Evolutionary conservation across 2,329 filamentous ascomycete species (phyloP), one percentile per base, ranked within the genome.

Genomic region (Penicillium glabrum): DNA sequence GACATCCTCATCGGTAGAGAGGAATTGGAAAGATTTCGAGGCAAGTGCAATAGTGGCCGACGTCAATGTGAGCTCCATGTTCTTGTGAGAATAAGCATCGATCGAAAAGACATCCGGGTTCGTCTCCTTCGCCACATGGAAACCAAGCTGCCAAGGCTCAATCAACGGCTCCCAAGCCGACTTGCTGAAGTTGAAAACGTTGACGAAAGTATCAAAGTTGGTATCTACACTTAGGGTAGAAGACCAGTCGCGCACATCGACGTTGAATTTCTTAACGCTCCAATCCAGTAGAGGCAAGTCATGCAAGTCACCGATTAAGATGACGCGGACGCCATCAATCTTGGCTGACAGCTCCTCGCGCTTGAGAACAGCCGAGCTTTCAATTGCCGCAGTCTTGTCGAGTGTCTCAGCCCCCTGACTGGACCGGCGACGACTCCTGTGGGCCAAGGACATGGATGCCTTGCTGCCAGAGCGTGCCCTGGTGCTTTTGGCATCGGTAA

Each of bases 141-240:
- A 86, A 2, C 92, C 92, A n/a, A 98, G 82, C 63, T 93, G 87
- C 95, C 95, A 99, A 8, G 96, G 96, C 72, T 99, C 95, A 26
- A 99, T 86, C 33, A 99, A 78, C 3, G 95, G 95, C 73, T 99
- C 95, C 95, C 95, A 99, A 3, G 92, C 91, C 0, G 95, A 99
- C 73, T 99, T 99, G 14, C 95, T 95, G 76, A 99, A 99, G 75
- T 99, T 99, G 81, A 96, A 99, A 26, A 99, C 89, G 68, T 98
- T 99, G 66, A 96, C 85, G 74, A 96, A 96, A 62, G 93, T 91
- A 61, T 97, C 91, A 47, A 99, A 87, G n/a, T 86, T 89, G 0
- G 91, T 90, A 69, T 97, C 91, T 0, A 91, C 93, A 67, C 88
- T 92, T 73, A 99, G 82, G 23, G 88, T 89, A 5, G 87, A 88